Evolutionary conservation across 768 basidiomycete species (phyloP).

Genomic region (Psilocybe azurescens): DNA sequence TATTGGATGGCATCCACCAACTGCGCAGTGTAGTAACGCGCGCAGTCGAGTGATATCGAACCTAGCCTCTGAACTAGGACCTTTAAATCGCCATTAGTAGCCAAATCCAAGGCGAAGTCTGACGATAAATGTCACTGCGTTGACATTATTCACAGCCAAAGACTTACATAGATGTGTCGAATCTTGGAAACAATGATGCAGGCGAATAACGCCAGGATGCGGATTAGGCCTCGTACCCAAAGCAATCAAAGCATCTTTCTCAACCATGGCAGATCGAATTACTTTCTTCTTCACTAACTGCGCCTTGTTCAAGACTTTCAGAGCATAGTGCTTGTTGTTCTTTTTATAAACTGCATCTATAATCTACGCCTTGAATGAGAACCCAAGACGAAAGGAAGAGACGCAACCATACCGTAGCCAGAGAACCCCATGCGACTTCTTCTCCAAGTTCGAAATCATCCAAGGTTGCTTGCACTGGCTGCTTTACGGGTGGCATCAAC

Average conservation of each 20-base stretch:
- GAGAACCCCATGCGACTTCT: conserved; percentile 36
- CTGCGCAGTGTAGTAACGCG: conserved; percentile 88
- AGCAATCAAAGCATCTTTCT: conserved; percentile 77
- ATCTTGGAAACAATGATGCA: conserved; percentile 89
- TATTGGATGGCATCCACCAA: conserved; percentile 87
- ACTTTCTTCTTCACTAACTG: conserved; percentile 83
- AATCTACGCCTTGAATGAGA: conserved; percentile 26
- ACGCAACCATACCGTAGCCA: conserved; percentile 31
- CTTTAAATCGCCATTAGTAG: conserved; percentile 80
- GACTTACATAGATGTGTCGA: conserved; percentile 81
- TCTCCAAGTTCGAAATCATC: conserved; percentile 34
- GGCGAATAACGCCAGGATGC: conserved; percentile 82
- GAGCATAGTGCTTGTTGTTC: conserved; percentile 36
- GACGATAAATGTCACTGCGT: conserved; percentile 17
- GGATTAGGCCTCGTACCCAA: conserved; percentile 57
- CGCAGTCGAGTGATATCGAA: conserved; percentile 81
- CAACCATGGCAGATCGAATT: conserved; percentile 75
- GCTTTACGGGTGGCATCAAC: conserved; percentile 12
- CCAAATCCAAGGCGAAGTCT: conserved; percentile 85
- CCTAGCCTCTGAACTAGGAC: conserved; percentile 75
- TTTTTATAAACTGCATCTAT: conserved; percentile 34
- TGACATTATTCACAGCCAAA: background rate
- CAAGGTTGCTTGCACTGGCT: conserved; percentile 22
- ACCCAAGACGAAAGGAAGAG: background rate
- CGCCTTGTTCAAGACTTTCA: conserved; percentile 75